phyloP scores from a whole-genome alignment of 2,329 filamentous ascomycete species.

The Xylaria sp. region DNA sequence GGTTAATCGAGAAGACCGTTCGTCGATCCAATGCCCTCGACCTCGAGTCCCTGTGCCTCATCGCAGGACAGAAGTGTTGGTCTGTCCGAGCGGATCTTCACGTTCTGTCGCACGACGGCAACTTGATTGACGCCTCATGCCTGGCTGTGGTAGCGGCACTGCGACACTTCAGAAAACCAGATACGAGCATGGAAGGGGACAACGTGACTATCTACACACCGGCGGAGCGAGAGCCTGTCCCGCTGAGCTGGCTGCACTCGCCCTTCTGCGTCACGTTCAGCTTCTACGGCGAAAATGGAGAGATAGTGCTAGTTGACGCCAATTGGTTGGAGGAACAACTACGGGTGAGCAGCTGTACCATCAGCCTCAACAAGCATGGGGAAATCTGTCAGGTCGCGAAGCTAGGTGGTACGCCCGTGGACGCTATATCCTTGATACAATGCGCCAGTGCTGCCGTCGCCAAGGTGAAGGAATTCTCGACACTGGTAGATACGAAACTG shows the following conservation, averaged over 20 bases:
- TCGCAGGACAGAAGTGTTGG: slow-evolving; percentile 92
- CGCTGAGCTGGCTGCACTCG: slow-evolving; percentile 89
- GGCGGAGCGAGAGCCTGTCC: slow-evolving; percentile 88
- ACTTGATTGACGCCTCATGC: slow-evolving; percentile 86
- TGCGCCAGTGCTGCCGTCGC: slow-evolving; percentile 79
- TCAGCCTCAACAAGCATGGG: slow-evolving; percentile 89
- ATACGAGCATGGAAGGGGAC: slow-evolving; percentile 87
- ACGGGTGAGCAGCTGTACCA: slow-evolving; percentile 76
- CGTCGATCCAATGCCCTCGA: slow-evolving; percentile 92
- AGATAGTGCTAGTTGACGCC: slow-evolving; percentile 77
- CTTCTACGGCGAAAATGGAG: slow-evolving; percentile 79
- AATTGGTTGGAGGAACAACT: slow-evolving; percentile 81
- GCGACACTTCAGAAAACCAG: slow-evolving; percentile 90
- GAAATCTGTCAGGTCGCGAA: slow-evolving; percentile 94
- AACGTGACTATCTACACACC: slow-evolving; percentile 84
- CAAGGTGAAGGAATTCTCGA: slow-evolving; percentile 84
- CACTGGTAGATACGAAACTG: slow-evolving; percentile 77
- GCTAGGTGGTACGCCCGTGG: slow-evolving; percentile 83
- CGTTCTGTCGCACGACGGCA: slow-evolving; percentile 90
- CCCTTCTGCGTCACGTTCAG: slow-evolving; percentile 92
- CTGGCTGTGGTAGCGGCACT: slow-evolving; percentile 88
- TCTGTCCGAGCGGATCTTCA: slow-evolving; percentile 91
- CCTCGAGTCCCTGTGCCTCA: slow-evolving; percentile 93
- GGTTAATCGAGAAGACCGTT: slow-evolving; percentile 92
- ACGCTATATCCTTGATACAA: slow-evolving; percentile 80